These are phyloP conservation scores for Tympanopsis confertula DNA, from an alignment of 2,329 filamentous ascomycete genomes.

Conservation along the genomic window DNA sequence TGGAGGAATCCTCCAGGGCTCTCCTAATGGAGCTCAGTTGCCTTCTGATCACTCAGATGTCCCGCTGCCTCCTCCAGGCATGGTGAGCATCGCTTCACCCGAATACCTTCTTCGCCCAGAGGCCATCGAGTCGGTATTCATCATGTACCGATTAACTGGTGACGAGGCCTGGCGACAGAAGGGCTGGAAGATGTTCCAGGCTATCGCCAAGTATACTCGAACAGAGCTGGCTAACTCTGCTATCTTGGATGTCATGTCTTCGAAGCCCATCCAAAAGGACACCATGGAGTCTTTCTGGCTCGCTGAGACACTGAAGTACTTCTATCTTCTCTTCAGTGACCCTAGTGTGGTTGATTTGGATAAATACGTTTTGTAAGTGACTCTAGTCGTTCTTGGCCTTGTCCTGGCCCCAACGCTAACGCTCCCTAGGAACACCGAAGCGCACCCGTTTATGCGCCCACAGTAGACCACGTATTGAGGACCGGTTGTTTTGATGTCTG, in stretches of 20 bases:
- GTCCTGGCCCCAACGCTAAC: background rate
- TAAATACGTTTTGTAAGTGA: constrained; percentile 26
- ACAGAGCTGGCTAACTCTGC: constrained; percentile 6
- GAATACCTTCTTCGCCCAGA: constrained; percentile 49
- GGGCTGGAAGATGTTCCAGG: constrained; percentile 52
- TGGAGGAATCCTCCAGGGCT: too few relatives aligned
- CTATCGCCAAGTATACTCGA: constrained; percentile 26
- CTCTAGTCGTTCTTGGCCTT: background rate
- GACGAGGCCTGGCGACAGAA: constrained; percentile 39
- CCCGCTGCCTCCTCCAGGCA: constrained; percentile 15
- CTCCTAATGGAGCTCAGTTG: too few relatives aligned
- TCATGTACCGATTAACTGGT: constrained; percentile 52
- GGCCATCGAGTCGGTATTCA: constrained; percentile 56
- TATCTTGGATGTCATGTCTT: constrained; percentile 9
- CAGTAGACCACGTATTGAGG: too few relatives aligned
- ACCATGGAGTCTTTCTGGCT: constrained; percentile 31
- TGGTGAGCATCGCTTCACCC: constrained; percentile 13
- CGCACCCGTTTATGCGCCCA: constrained; percentile 22
- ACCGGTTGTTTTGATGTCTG: too few relatives aligned
- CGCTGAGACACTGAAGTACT: constrained; percentile 30
- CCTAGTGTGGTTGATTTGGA: constrained; percentile 24
- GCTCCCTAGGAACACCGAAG: constrained; percentile 21
- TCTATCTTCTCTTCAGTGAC: constrained; percentile 29
- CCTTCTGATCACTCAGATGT: too few relatives aligned
- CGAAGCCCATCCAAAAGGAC: constrained; percentile 14